These are phyloP conservation scores for Verticillium zaregamsianum DNA, from an alignment of 2,329 filamentous ascomycete genomes.

Conservation along the genomic window DNA sequence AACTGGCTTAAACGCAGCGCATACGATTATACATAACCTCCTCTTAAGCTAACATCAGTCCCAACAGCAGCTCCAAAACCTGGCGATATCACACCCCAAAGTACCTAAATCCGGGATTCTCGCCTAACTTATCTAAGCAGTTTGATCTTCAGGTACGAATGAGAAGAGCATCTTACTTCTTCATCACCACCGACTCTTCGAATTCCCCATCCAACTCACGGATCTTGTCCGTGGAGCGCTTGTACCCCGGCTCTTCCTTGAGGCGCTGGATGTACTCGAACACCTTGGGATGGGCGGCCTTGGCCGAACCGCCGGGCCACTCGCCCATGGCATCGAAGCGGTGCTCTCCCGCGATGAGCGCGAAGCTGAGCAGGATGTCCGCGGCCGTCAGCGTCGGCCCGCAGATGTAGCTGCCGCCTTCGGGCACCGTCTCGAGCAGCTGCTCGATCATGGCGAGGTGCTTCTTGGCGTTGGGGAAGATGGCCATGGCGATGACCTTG, in stretches of 20 bases:
- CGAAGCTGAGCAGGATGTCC: slow-evolving; percentile 51
- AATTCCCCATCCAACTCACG: slow-evolving; percentile 41
- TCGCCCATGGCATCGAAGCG: slow-evolving; percentile 34
- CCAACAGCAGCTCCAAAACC: too few relatives aligned
- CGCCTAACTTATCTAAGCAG: neutral
- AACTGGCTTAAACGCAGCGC: too few relatives aligned
- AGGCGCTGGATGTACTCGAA: slow-evolving; percentile 43
- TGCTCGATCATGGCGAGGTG: slow-evolving; percentile 47
- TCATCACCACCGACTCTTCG: slow-evolving; percentile 2
- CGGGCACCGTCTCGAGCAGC: slow-evolving; percentile 39
- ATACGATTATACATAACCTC: too few relatives aligned
- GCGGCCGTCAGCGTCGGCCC: slow-evolving; percentile 46
- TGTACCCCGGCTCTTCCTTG: slow-evolving; percentile 42
- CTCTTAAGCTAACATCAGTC: neutral
- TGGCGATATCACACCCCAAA: neutral
- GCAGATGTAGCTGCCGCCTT: slow-evolving; percentile 42
- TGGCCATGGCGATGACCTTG: slow-evolving; percentile 33
- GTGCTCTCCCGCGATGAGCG: slow-evolving; percentile 38
- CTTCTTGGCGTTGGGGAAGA: slow-evolving; percentile 43
- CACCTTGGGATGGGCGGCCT: slow-evolving; percentile 36
- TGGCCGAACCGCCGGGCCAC: slow-evolving; percentile 33
- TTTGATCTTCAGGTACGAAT: neutral
- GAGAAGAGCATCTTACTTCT: neutral
- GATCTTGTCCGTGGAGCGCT: slow-evolving; percentile 43
- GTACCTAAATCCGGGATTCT: neutral